These are phyloP conservation scores for Blastocystis sp. DNA, from an alignment of 352 stramenopile genomes.

Conservation along the genomic window DNA sequence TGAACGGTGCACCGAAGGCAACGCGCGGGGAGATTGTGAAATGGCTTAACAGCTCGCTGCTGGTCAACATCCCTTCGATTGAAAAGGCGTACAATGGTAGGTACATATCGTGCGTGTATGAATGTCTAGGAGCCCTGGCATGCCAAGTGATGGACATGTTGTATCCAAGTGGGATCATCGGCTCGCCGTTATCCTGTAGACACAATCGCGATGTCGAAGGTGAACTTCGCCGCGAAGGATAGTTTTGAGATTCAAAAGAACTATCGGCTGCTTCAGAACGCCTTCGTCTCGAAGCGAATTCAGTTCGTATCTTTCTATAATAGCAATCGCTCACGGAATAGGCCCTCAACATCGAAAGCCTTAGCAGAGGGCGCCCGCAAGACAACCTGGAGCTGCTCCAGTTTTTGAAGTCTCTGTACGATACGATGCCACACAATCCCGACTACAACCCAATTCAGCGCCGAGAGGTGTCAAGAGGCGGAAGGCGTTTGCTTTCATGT, in stretches of 20 bases:
- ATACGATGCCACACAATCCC: conserved; percentile 23
- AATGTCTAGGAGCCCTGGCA: conserved; percentile 30
- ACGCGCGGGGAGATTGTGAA: conserved; percentile 36
- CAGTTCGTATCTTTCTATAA: conserved; percentile 12
- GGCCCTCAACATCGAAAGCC: conserved; percentile 44
- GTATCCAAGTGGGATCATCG: conserved; percentile 27
- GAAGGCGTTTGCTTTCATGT: neutral
- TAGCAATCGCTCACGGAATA: neutral
- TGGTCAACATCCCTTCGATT: conserved; percentile 26
- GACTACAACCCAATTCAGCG: conserved; percentile 40
- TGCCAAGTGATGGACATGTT: conserved; percentile 65
- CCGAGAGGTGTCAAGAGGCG: conserved; percentile 1
- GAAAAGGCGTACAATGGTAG: conserved; percentile 59
- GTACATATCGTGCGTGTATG: neutral
- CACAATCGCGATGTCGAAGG: conserved; percentile 27
- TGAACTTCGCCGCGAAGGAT: conserved; percentile 50
- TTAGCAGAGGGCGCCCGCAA: conserved; percentile 33
- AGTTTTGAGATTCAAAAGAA: conserved; percentile 55
- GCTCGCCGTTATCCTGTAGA: neutral
- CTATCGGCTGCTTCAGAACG: conserved; percentile 50
- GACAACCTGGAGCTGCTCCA: conserved; percentile 62
- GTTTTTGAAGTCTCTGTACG: conserved; percentile 45
- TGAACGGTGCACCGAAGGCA: conserved; percentile 19
- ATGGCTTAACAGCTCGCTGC: conserved; percentile 41
- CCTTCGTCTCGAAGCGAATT: conserved; percentile 19